Conservation (phyloP, 768 basidiomycete genomes). For the Tulasnella sp. region DNA sequence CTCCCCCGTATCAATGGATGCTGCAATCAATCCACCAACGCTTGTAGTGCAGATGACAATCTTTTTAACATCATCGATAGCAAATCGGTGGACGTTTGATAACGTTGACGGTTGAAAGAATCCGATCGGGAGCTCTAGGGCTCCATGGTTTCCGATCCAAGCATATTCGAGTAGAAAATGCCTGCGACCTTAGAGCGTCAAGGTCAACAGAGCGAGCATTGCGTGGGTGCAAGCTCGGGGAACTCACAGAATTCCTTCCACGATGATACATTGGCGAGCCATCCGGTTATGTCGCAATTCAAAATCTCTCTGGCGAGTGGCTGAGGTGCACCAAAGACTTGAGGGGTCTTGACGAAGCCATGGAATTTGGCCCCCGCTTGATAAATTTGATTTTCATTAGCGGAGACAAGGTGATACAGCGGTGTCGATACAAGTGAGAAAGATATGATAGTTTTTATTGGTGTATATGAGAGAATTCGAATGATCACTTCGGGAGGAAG, state of each 20-base stretch:
- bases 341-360: conserved; percentile 33
- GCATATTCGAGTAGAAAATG: background rate
- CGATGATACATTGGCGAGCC: conserved; percentile 34
- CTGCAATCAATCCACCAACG: conserved; percentile 51
- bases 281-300: conserved; percentile 31
- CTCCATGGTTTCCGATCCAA: background rate
- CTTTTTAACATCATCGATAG: conserved; percentile 57
- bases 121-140: background rate
- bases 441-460: conserved; percentile 37
- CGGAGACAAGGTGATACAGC: conserved; percentile 42
- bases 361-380: conserved; percentile 49
- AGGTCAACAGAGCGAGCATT: background rate
- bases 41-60: conserved; percentile 52
- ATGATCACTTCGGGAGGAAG: conserved; percentile 56
- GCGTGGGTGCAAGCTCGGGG: background rate
- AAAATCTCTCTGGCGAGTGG: conserved; percentile 27
- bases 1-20: conserved; percentile 42
- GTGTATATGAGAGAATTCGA: conserved; percentile 43
- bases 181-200: background rate
- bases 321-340: too few relatives aligned
- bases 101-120: too few relatives aligned
- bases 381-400: conserved; percentile 47
- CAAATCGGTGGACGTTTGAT: conserved; percentile 55
- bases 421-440: conserved; percentile 36
- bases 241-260: conserved; percentile 60